Evolutionary conservation across 352 stramenopile genomes (phyloP), one percentile per base, ranked within the genome.

Genomic region (Phytophthora rubi): DNA sequence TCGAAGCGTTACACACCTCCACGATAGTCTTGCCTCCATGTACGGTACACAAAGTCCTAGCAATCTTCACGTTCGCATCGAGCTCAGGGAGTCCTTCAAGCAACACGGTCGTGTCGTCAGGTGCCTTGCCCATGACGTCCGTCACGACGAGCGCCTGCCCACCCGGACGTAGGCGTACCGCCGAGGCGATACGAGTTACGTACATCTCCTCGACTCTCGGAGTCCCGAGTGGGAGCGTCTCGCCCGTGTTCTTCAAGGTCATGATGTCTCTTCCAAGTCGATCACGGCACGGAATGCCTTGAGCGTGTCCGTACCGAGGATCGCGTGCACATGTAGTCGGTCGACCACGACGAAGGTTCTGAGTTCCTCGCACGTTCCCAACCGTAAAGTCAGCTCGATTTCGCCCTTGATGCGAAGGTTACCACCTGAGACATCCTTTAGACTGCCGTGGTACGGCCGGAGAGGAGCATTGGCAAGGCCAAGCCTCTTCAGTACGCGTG

Each of bases 91-190:
- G 10, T 1, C 48, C 59, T 21, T 58, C 59, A 1, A 65, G 13
- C 18, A 65, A 2, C 12, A 65, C 48, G 1, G 59, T 58, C 0
- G 47, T 32, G 6, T n/a, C 1, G 0, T 65, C 33, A 0, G 6
- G 7, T 1, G 21, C 32, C 0, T 13, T 6, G 1, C 47, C 59
- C 0, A 10, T 10, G 4, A 58, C 59, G 6, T 30, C 26, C 1
- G 48, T 18, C 8, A 30, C 35, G 10, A 65, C 48, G 0, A 65
- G 9, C 2, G 47, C 59, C 51, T 58, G 59, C 5, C 56, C 56
- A 4, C 26, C 6, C 2, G 56, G 39, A 1, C 13, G 44, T 0
- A 63, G 16, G 0, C 42, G 39, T 2, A 53, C 28, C 7, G 28
- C 28, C 3, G 8, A 15, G 4, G 44, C 16, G n/a, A 63, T 28